Evolutionary conservation across 805 yeast species (phyloP).

Genomic region (Kluyveromyces wickerhamii): DNA sequence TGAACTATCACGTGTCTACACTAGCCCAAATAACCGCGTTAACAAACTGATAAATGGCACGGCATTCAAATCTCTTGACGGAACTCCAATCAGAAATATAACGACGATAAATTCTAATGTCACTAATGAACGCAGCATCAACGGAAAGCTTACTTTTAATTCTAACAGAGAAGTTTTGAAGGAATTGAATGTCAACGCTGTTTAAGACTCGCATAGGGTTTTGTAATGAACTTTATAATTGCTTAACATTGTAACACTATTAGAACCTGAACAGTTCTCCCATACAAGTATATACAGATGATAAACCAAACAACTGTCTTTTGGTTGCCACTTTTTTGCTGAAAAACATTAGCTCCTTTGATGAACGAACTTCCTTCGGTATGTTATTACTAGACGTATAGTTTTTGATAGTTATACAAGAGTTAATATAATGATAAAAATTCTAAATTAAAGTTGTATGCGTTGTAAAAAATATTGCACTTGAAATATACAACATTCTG

Average conservation of each 20-base stretch:
- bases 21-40: constrained; percentile 28
- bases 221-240: too few relatives aligned
- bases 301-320: too few relatives aligned
- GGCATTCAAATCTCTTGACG: not conserved
- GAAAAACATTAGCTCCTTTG: too few relatives aligned
- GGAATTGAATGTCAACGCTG: constrained; percentile 7
- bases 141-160: constrained; percentile 1
- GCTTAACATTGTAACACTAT: too few relatives aligned
- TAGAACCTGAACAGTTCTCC: too few relatives aligned
- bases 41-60: constrained; percentile 26
- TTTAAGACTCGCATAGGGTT: too few relatives aligned
- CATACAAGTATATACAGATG: too few relatives aligned
- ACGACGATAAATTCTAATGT: not conserved
- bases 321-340: too few relatives aligned
- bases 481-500: not conserved
- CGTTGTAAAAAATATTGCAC: not conserved
- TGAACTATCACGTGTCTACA: constrained; percentile 25
- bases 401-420: constrained; percentile 5
- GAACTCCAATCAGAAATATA: not conserved
- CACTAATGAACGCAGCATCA: not conserved
- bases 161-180: constrained; percentile 4
- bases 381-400: constrained; percentile 4
- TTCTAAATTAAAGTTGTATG: constrained; percentile 4
- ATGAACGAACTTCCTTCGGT: too few relatives aligned
- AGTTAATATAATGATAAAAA: constrained; percentile 4